phyloP scores from a whole-genome alignment of 2,329 filamentous ascomycete genomes.

The Cercospora beticola region DNA sequence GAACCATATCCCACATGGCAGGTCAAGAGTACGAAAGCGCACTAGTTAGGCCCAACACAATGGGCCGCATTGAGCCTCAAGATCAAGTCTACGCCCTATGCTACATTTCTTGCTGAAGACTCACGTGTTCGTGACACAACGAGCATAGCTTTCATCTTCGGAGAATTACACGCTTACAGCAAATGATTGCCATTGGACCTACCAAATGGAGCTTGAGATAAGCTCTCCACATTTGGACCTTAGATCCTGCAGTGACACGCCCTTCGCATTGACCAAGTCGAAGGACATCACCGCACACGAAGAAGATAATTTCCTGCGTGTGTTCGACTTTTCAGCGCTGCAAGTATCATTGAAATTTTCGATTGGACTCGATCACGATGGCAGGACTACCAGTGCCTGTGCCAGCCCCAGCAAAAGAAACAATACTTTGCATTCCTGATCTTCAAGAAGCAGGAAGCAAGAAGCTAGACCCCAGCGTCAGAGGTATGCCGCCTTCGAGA shows the following conservation, averaged over 20 bases:
- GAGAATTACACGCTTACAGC: not conserved
- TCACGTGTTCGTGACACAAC: not conserved
- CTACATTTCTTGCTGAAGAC: not conserved
- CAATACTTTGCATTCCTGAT: constrained; percentile 30
- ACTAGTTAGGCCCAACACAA: not conserved
- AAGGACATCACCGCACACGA: not conserved
- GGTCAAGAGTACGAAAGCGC: not conserved
- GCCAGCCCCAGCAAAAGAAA: constrained; percentile 14
- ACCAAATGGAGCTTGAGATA: constrained; percentile 5
- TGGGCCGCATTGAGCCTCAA: not conserved
- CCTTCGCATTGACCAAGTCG: not conserved
- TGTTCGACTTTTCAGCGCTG: not conserved
- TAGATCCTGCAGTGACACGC: constrained; percentile 1
- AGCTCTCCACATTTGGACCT: constrained; percentile 11
- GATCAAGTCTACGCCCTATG: not conserved
- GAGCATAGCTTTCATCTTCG: not conserved
- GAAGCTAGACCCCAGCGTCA: constrained; percentile 17
- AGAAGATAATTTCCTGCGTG: not conserved
- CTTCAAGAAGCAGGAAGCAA: constrained; percentile 25
- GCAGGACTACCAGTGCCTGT: constrained; percentile 26
- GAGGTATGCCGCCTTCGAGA: not conserved
- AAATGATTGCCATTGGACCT: not conserved
- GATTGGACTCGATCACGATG: constrained; percentile 1
- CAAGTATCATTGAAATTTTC: not conserved
- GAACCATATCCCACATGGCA: not conserved